Base-by-base conservation (phyloP, 495 filamentous ascomycete species). In the Jackrogersella minutella region DNA sequence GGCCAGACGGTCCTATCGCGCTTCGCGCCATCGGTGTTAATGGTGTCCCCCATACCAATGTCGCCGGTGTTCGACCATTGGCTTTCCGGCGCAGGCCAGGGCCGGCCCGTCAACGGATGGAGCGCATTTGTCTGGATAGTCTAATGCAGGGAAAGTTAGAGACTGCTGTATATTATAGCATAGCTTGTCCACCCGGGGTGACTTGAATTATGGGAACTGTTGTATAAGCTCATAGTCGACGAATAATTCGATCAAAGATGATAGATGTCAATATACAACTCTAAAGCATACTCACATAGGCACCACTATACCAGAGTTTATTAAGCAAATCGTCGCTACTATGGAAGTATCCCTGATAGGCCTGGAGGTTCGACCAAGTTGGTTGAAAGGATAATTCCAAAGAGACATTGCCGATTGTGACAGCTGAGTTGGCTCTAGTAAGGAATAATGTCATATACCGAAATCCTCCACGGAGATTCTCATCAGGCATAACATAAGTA, bases 281-380 rank as follows among this genome's bases (percentile, higher is more conserved):
- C 10, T 8, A n/a, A 34, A 33, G 11, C 19, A 24, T 7, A 69
- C 66, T 69, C 39, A 69, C 66, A 69, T 88, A 89, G 21, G 86
- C 85, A 21, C 85, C 85, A 34, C 82, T 82, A 73, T 89, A 89
- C 84, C 85, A 89, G 24, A 88, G 83, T 21, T 77, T 77, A 59
- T 89, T 88, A 41, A 90, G 77, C 19, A 84, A 69, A 26, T 86
- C 79, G 71, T 88, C 86, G 58, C 77, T 82, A 62, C 78, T 83
- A 62, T 88, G 81, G 58, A 89, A 89, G 58, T 88, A 89, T 8
- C 87, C 87, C 64, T 86, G 84, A 50, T 88, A 88, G 3, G 85
- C 86, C 17, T 76, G 76, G 13, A 88, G 76, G 66, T 88, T 87
- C 5, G 86, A 80, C 86, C 86, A 88, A 3, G 87, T 88, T 5